These are phyloP conservation scores for Cercospora citrullina DNA, from an alignment of 2,329 filamentous ascomycete species.

Conservation along the genomic window DNA sequence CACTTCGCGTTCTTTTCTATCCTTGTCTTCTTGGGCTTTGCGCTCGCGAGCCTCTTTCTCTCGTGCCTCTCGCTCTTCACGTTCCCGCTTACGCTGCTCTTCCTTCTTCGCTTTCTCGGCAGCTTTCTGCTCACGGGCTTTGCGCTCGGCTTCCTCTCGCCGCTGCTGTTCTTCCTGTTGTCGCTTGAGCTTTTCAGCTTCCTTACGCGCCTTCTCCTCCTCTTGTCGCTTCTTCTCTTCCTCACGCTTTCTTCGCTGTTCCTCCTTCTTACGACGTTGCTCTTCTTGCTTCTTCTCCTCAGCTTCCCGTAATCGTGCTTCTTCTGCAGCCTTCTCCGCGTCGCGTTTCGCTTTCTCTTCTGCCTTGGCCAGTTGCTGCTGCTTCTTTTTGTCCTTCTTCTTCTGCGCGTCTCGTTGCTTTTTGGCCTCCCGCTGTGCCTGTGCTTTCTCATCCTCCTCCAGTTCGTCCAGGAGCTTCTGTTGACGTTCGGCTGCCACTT, in stretches of 20 bases:
- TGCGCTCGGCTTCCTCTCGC: constrained; percentile 82
- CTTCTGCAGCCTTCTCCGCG: constrained; percentile 84
- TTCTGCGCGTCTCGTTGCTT: constrained; percentile 92
- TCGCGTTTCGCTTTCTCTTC: constrained; percentile 88
- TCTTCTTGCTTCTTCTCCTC: constrained; percentile 81
- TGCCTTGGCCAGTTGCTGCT: constrained; percentile 84
- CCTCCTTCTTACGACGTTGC: constrained; percentile 77
- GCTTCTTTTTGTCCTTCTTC: constrained; percentile 88
- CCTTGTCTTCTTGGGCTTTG: constrained; percentile 58
- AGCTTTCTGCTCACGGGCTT: constrained; percentile 75
- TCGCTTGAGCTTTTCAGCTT: constrained; percentile 77
- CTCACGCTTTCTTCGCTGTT: constrained; percentile 88
- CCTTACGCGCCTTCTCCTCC: constrained; percentile 80
- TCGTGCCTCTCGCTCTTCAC: constrained; percentile 60
- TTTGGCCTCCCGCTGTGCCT: constrained; percentile 81
- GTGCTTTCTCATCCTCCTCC: constrained; percentile 76
- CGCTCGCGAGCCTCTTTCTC: constrained; percentile 76
- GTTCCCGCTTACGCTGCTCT: constrained; percentile 73
- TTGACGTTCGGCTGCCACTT: constrained; percentile 90
- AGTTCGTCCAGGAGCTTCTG: constrained; percentile 87
- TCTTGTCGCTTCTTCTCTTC: constrained; percentile 87
- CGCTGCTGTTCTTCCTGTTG: constrained; percentile 82
- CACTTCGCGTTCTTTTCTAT: constrained; percentile 63
- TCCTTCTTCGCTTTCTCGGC: constrained; percentile 75
- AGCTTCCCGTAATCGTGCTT: constrained; percentile 70